A percentile compares a stretch with the other conserved stretches of the same genome.
Evolutionary conservation across 1,139 yeast genomes (phyloP).

Genomic region (Hansenula lynferdii): DNA sequence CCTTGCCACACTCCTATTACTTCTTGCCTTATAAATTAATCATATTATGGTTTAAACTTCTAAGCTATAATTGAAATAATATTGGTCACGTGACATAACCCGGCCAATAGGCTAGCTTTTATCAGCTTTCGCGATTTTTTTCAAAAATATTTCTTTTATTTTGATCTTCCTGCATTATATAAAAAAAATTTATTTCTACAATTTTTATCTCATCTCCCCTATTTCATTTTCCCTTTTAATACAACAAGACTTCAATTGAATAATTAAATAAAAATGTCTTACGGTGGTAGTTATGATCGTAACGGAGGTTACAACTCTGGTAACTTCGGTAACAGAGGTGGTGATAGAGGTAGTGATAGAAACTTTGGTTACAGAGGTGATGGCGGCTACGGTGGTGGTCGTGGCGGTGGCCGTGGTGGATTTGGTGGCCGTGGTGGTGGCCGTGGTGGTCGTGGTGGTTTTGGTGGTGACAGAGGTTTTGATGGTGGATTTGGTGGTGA

Average conservation of each 20-base stretch:
- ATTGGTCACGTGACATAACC: too few species aligned
- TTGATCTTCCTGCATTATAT: neutral
- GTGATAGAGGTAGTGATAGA: conserved; percentile 32
- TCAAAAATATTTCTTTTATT: neutral
- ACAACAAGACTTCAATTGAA: conserved; percentile 2
- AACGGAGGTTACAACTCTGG: conserved; percentile 30
- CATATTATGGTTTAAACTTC: too few species aligned
- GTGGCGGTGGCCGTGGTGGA: conserved; percentile 30
- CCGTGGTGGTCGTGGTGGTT: conserved; percentile 31
- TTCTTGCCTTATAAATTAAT: too few species aligned
- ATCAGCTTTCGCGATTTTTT: neutral
- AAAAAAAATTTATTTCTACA: conserved; percentile 2
- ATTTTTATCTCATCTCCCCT: neutral
- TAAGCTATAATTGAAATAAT: too few species aligned
- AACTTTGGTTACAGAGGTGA: conserved; percentile 31
- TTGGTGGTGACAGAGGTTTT: conserved; percentile 24
- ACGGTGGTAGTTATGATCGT: conserved; percentile 22
- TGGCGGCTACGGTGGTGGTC: conserved; percentile 23
- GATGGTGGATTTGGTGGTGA: conserved; percentile 34
- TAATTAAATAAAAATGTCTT: conserved; percentile 26
- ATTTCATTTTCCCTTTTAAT: conserved; percentile 1
- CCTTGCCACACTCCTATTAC: too few species aligned
- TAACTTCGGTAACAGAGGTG: conserved; percentile 17
- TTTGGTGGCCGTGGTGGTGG: conserved; percentile 30
- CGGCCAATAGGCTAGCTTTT: too few species aligned